Evolutionary conservation across 1,284 basidiomycete species (phyloP).

Genomic region (Mycena sp.): DNA sequence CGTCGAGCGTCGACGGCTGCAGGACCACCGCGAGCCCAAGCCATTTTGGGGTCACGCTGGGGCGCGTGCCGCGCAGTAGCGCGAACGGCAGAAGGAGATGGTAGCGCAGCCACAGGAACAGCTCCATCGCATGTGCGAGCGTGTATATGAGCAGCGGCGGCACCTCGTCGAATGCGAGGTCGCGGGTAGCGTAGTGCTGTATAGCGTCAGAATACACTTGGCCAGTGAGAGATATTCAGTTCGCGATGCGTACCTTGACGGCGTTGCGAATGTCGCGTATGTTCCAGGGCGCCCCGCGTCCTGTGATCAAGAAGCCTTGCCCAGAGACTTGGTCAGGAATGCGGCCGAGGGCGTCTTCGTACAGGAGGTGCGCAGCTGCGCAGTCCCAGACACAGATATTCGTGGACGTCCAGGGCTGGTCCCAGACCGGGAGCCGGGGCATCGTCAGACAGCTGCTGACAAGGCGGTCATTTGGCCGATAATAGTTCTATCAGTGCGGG

Average conservation of each 20-base stretch:
- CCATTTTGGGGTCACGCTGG: slow-evolving; percentile 42
- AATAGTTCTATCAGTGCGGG: slow-evolving; percentile 38
- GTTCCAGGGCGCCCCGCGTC: slow-evolving; percentile 42
- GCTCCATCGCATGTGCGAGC: slow-evolving; percentile 43
- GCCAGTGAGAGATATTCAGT: neutral
- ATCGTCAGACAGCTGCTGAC: slow-evolving; percentile 41
- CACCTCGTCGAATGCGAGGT: slow-evolving; percentile 38
- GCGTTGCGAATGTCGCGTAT: slow-evolving; percentile 39
- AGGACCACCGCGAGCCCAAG: slow-evolving; percentile 42
- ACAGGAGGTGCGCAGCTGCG: slow-evolving; percentile 43
- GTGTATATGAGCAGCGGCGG: slow-evolving; percentile 42
- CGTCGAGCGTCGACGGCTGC: slow-evolving; percentile 43
- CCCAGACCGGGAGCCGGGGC: slow-evolving; percentile 41
- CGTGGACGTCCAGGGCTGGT: slow-evolving; percentile 41
- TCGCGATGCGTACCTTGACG: slow-evolving; percentile 38
- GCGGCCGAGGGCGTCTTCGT: slow-evolving; percentile 41
- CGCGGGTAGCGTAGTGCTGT: slow-evolving; percentile 40
- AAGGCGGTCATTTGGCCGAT: slow-evolving; percentile 45
- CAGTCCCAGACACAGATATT: slow-evolving; percentile 48
- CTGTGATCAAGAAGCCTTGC: slow-evolving; percentile 45
- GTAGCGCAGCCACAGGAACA: slow-evolving; percentile 44
- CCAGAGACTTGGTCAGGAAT: slow-evolving; percentile 39
- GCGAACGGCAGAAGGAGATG: slow-evolving; percentile 37
- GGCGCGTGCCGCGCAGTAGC: slow-evolving; percentile 28
- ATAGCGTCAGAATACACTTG: neutral